Base-by-base conservation (phyloP, 2,329 filamentous ascomycete species). In the Bisporella sp. region DNA sequence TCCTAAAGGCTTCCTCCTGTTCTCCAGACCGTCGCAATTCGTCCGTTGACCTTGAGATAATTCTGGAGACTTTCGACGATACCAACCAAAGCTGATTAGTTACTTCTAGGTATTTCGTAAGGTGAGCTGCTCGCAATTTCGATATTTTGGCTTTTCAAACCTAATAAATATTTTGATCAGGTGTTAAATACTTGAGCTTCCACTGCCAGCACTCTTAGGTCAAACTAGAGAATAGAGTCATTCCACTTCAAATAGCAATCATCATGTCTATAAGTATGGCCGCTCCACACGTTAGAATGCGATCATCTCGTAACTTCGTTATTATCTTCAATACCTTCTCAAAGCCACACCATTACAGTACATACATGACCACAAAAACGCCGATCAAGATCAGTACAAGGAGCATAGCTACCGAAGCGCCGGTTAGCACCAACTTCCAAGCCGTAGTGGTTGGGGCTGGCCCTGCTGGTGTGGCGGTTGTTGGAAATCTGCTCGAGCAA, bases 401-500 rank as follows among this genome's bases (percentile, higher is more conserved):
- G 44, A 13, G 21, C 40, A 51, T 33, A 40, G 45, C 21, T 21
- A 21, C 21, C 21, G 21, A 21, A 21, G 21, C 21, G 21, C 21
- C 21, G 21, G 21, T 21, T 21, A 21, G 21, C 21, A 21, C 21
- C 33, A 60, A 54, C 59, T 79, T 72, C 58, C 72, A 71, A 46
- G 78, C 78, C 3, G 73, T 82, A 1, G 78, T 83, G 2, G 75
- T 81, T 21, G 79, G 79, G 46, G 77, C 73, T 49, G 79, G 79
- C 12, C 75, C 78, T 4, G 77, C 76, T 41, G 81, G 81, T 50
- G 72, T 84, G 49, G 79, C 78, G 4, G 75, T 74, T 5, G 70
- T 84, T 29, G 80, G 81, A n/a, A 82, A 81, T 58, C 65, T 84
- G 13, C 69, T 84, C 13, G 78, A 83, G 59, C 71, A 73, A 32